Percentiles rank a stretch among this genome's conserved stretches.
phyloP scores from a whole-genome alignment of 1,284 basidiomycete genomes.

The Singerocomus inundabilis region DNA sequence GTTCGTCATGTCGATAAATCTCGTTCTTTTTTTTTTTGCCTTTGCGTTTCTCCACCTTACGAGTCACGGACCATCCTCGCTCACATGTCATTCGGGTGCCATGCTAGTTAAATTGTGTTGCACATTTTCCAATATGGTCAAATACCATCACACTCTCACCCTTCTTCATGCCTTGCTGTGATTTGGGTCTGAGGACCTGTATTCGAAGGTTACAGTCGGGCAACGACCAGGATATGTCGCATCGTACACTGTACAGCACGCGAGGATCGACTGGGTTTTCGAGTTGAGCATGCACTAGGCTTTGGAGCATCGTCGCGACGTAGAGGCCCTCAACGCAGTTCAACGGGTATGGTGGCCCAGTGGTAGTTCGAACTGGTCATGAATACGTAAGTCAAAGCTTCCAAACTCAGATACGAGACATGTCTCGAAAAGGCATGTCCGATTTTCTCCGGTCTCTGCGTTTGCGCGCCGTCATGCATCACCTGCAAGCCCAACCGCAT shows the following conservation, averaged over 20 bases:
- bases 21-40: not conserved
- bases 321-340: no score
- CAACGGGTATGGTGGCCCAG: no score
- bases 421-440: not conserved
- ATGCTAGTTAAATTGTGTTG: slow-evolving; percentile 5
- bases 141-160: slow-evolving; percentile 22
- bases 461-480: not conserved
- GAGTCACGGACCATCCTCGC: not conserved
- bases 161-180: slow-evolving; percentile 1
- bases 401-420: no score
- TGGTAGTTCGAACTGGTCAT: no score
- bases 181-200: not conserved
- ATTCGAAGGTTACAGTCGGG: no score
- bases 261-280: no score
- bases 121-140: slow-evolving; percentile 1
- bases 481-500: not conserved
- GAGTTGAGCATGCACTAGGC: no score
- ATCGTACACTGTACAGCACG: no score
- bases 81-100: not conserved
- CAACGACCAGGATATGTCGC: no score
- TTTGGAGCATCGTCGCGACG: no score
- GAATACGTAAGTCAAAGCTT: no score
- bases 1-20: slow-evolving; percentile 3
- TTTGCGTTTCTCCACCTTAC: not conserved
- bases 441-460: not conserved